phyloP scores from a whole-genome alignment of 371 early-diverging fungal species.

The Entomophthora muscae region DNA sequence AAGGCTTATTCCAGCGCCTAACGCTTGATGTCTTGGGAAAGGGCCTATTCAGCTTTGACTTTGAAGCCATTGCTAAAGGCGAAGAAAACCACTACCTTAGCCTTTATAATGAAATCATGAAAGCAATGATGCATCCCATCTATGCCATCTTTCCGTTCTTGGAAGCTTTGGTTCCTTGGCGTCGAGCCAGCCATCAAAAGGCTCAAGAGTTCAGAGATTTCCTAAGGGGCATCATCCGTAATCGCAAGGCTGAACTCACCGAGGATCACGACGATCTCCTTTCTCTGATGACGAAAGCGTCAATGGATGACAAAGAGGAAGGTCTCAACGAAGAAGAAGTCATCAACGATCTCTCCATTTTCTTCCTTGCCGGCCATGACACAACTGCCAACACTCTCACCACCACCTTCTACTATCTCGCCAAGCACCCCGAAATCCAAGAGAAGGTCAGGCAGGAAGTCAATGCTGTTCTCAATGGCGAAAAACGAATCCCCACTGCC shows the following conservation, averaged over 20 bases:
- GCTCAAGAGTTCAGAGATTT: neutral
- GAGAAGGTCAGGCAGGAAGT: neutral
- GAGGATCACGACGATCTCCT: conserved; percentile 8
- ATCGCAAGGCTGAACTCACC: neutral
- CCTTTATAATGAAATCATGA: neutral
- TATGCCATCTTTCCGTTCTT: neutral
- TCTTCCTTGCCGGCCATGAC: conserved; percentile 5
- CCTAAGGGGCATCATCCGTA: neutral
- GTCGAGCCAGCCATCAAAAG: neutral
- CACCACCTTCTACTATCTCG: neutral
- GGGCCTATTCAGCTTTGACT: conserved; percentile 4
- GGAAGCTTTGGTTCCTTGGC: neutral
- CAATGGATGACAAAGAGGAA: conserved; percentile 9
- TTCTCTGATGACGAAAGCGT: conserved; percentile 12
- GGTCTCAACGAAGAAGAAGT: conserved; percentile 3
- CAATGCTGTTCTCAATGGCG: neutral
- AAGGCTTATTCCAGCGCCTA: neutral
- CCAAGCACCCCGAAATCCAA: neutral
- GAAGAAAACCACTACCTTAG: neutral
- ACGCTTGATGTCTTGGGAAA: conserved; percentile 6
- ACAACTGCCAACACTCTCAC: conserved; percentile 6
- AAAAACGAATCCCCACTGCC: neutral
- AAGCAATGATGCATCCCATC: neutral
- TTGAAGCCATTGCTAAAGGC: neutral
- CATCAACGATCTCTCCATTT: neutral